Evolutionary conservation across 495 filamentous ascomycete species (phyloP).

Genomic region (Rostrohypoxylon terebratum): DNA sequence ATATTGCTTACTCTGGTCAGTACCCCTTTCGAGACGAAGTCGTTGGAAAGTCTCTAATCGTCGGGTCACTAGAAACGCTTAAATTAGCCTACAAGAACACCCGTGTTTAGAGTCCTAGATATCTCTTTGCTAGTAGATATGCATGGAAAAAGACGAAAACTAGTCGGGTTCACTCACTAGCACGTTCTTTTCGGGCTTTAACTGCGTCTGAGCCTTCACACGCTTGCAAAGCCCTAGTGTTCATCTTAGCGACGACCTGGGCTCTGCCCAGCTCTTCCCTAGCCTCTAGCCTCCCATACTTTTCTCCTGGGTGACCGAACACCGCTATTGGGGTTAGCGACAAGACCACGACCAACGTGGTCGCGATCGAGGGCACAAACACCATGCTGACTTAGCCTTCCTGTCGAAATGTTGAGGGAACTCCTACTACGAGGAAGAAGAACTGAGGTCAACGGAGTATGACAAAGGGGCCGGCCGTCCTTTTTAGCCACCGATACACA

Average conservation of each 20-base stretch:
- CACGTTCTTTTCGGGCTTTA: conserved; percentile 47
- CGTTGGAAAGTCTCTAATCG: conserved; percentile 45
- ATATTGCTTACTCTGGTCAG: conserved; percentile 40
- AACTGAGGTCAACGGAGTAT: background rate
- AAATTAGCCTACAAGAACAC: conserved; percentile 16
- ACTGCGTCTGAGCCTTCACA: conserved; percentile 48
- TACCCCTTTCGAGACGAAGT: conserved; percentile 41
- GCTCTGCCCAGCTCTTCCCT: conserved; percentile 44
- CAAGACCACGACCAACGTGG: conserved; percentile 39
- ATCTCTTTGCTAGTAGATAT: background rate
- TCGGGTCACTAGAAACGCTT: conserved; percentile 35
- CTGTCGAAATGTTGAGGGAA: conserved; percentile 12
- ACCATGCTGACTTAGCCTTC: conserved; percentile 39
- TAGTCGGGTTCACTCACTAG: conserved; percentile 23
- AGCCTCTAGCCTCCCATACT: conserved; percentile 39
- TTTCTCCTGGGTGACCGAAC: conserved; percentile 46
- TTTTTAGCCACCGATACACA: conserved; percentile 35
- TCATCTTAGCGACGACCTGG: conserved; percentile 46
- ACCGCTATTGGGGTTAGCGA: conserved; percentile 32
- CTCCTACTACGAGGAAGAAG: conserved; percentile 19
- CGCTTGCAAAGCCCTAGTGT: conserved; percentile 44
- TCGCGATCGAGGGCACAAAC: conserved; percentile 38
- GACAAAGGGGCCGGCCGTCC: conserved; percentile 17
- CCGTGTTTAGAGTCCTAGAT: background rate
- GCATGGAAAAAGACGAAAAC: background rate